Evolutionary conservation across 2,329 filamentous ascomycete genomes (phyloP), one percentile per base, ranked within the genome.

Genomic region (Verticillium nonalfalfae): DNA sequence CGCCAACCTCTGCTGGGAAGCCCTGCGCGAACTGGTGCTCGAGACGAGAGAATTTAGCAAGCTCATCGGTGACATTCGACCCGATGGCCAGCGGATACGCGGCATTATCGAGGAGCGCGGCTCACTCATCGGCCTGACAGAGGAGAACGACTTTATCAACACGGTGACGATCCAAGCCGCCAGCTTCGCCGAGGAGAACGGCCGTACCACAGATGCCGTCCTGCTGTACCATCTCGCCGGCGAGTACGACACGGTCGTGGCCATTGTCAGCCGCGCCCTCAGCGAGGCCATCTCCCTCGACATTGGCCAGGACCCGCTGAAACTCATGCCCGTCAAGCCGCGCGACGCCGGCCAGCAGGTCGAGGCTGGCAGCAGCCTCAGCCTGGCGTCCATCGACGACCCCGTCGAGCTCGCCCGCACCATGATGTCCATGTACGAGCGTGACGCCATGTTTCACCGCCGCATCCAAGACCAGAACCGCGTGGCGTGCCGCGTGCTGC

Each of bases 1-100:
- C 72, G 85, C 88, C 59, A 86, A 85, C 57, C 85, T 97, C 40
- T 98, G 94, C 75, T 92, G 97, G 74, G 92, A 97, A 74, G 94
- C 93, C 7, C 81, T 99, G 61, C 90, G 93, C 39, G 95, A 98
- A 75, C 87, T 98, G 61, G 93, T 97, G 33, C 82, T 99, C n/a
- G 95, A 99, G 77, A 97, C 93, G 21, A 87, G 94, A 66, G 95
- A 99, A 72, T 99, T 98, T 75, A 94, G 93, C 70, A 90, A 92
- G 70, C 81, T 99, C 14, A 87, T 99, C 57, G 95, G 96, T 59
- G 96, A 99, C 72, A 93, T 99, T 68, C 85, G 88, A 63, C 85
- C 87, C 1, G 92, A 98, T 71, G 95, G 95, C 26, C 88, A 87
- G 64, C 89, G 93, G 62, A 91, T 97, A 67, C 87, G 86, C 62